Base-by-base conservation (phyloP, 176 grass and related monocot genomes). In the Musa schizocarpa region DNA sequence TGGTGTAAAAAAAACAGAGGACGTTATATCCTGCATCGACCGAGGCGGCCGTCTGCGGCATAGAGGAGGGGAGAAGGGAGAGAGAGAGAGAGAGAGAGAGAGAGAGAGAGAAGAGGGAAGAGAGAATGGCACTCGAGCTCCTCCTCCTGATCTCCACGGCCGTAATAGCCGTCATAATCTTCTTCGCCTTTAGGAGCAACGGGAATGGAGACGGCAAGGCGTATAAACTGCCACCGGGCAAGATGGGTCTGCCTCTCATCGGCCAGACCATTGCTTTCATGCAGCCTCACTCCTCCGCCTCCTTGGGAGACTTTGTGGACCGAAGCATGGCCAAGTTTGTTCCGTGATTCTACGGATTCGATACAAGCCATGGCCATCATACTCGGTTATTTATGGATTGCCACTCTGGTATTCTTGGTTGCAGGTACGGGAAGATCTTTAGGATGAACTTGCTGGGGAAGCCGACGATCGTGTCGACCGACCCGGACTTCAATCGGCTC, bases 401-500 rank as follows among this genome's bases (percentile, higher is more conserved):
- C 1, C 20, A 17, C 13, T 69, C 11, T 69, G 13, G 5, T 8
- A 0, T 1, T 50, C 1, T 16, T 34, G 34, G 54, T 57, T 20
- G 17, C 69, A 72, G 70, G 50, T 54, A 72, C n/a, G 70, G 70
- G 50, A 72, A 48, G 21, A 53, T 72, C 70, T 72, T 72, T 24
- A 72, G 3, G 49, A 53, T 14, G 50, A 72, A 53, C 70, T 72
- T 53, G 50, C 11, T 72, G 70, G 70, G 70, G 50, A 72, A 72
- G n/a, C 19, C 20, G 19, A 72, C 50, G n/a, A 25, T 72, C 9
- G 20, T 72, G 50, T 72, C 70, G 2, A 50, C 22, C 8, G 64
- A 67, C 11, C 23, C 64, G 64, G 64, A 67, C 21, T 54, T 85
- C 9, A 85, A 85, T 13, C 78, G 77, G 11, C 80, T 75, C 53